Evolutionary conservation across 1,284 basidiomycete genomes (phyloP).

Genomic region (Coriolopsis trogii): DNA sequence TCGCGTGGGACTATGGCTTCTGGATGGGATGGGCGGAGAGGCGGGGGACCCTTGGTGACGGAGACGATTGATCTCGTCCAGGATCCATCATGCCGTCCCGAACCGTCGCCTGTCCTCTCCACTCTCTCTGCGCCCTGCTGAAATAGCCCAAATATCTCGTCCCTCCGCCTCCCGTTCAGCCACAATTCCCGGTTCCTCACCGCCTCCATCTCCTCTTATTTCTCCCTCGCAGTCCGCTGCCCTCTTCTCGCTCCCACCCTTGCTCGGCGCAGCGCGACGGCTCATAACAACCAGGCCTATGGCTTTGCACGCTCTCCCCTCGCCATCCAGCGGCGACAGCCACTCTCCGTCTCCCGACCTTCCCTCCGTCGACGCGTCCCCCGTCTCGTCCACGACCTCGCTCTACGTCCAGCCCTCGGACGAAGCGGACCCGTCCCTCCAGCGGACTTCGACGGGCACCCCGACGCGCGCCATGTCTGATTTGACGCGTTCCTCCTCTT

Average conservation of each 20-base stretch:
- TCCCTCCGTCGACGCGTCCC: conserved; percentile 34
- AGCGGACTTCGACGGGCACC: conserved; percentile 42
- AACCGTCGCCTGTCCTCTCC: conserved; percentile 30
- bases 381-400: conserved; percentile 27
- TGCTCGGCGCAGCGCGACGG: conserved; percentile 6
- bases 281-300: conserved; percentile 15
- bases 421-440: conserved; percentile 29
- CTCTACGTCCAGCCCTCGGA: conserved; percentile 28
- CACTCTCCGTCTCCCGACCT: conserved; percentile 33
- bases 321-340: conserved; percentile 38
- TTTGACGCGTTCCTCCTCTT: conserved; percentile 53
- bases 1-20: conserved; percentile 22
- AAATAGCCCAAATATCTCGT: conserved; percentile 31
- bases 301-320: conserved; percentile 35
- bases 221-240: conserved; percentile 7
- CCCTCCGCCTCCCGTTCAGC: conserved; percentile 25
- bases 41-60: conserved; percentile 34
- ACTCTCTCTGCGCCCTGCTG: conserved; percentile 27
- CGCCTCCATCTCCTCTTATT: conserved; percentile 20
- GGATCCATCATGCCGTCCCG: conserved; percentile 32
- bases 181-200: conserved; percentile 28
- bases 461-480: conserved; percentile 53
- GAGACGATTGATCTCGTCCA: conserved; percentile 26
- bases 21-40: conserved; percentile 9
- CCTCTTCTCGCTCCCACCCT: conserved; percentile 10